Evolutionary conservation across 2,329 filamentous ascomycete species (phyloP).

Genomic region (Pseudocercospora crystallina): DNA sequence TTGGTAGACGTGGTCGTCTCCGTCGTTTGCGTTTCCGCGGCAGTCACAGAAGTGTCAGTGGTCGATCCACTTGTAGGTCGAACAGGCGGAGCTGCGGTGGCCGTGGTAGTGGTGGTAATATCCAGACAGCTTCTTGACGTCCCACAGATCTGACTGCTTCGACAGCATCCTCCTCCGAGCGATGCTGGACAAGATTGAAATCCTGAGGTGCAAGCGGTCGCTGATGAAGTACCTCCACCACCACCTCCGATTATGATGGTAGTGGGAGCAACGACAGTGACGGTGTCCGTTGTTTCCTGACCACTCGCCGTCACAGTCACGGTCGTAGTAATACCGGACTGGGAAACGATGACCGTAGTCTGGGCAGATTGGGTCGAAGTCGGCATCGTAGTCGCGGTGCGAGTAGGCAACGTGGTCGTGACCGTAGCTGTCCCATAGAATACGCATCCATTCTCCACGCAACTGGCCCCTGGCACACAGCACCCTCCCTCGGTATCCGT

Average conservation of each 20-base stretch:
- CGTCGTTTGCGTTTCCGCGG: slow-evolving; percentile 24
- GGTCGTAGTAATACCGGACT: slow-evolving; percentile 28
- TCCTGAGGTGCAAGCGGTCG: slow-evolving; percentile 43
- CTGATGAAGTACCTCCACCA: slow-evolving; percentile 16
- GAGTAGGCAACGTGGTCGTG: slow-evolving; percentile 18
- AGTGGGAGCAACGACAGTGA: slow-evolving; percentile 28
- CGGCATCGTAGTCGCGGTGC: slow-evolving; percentile 16
- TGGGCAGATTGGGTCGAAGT: slow-evolving; percentile 5
- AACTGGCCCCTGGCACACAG: slow-evolving; percentile 70
- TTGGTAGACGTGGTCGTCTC: slow-evolving; percentile 37
- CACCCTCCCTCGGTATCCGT: slow-evolving; percentile 69
- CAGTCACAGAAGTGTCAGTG: slow-evolving; percentile 19
- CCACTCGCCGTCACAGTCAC: slow-evolving; percentile 29
- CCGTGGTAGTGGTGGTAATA: slow-evolving; percentile 33
- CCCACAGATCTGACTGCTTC: slow-evolving; percentile 46
- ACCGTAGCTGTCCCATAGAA: slow-evolving; percentile 34
- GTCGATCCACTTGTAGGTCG: slow-evolving; percentile 39
- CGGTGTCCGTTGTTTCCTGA: slow-evolving; percentile 29
- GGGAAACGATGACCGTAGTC: slow-evolving; percentile 20
- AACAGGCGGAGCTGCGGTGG: slow-evolving; percentile 42
- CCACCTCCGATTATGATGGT: slow-evolving; percentile 30
- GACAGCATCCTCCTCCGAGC: slow-evolving; percentile 52
- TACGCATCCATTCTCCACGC: slow-evolving; percentile 69
- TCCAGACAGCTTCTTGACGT: slow-evolving; percentile 39
- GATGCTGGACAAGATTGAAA: slow-evolving; percentile 48